Evolutionary conservation across 2,329 filamentous ascomycete species (phyloP), one percentile per base, ranked within the genome.

Genomic region (Diaporthe destruens): DNA sequence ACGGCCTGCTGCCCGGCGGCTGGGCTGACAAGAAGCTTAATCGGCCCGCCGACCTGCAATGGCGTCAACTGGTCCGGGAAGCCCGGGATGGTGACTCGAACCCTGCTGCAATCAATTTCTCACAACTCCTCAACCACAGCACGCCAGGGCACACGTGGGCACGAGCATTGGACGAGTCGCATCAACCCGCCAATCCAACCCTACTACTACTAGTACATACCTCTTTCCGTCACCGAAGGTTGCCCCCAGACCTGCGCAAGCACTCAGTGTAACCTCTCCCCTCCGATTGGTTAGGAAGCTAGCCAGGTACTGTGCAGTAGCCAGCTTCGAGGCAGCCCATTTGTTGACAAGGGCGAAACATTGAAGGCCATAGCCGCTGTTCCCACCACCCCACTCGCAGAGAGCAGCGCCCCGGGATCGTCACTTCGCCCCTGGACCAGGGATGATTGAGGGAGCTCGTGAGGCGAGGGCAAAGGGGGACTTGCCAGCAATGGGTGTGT

Each of bases 111-210:
- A 66, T 66, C 29, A 66, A 66, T 66, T 53, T 66, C 32, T 39
- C 61, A 66, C 61, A 53, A 20, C 34, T 14, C 47, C 61, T 53
- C 47, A 53, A 66, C 32, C 61, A 32, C 61, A 39, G 20, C 18
- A 49, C 18, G 61, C 39, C 47, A 66, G 7, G 32, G 61, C 61
- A 32, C 61, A 66, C 61, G 61, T 66, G 61, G 61, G 61, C 47
- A 53, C 61, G 61, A 65, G 61, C 61, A 65, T 36, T 65, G 61
- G 61, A 11, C 44, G 61, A 66, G 44, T 53, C 47, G 61, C 47
- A 39, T 66, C 61, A 53, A 53, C n/a, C 29, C 32, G 61, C 47
- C 47, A 66, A 66, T 39, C 47, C 61, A n/a, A 53, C 61, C 61
- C 61, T 53, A 66, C n/a, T n/a, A n/a, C n/a, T n/a, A n/a, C n/a